Conservation (phyloP, 2,329 filamentous ascomycete genomes). For the Knufia petricola region DNA sequence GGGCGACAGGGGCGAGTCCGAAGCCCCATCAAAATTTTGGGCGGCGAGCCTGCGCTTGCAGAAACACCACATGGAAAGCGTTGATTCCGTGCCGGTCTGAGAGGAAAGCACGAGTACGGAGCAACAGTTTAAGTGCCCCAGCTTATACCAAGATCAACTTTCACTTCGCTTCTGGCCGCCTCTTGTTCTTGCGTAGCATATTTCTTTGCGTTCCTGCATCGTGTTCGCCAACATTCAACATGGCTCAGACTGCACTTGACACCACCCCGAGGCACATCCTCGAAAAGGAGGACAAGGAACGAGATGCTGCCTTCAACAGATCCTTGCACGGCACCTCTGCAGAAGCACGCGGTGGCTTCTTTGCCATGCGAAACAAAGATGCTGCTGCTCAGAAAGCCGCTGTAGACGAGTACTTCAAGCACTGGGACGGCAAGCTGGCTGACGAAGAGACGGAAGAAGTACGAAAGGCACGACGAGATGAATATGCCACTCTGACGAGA, state of each 20-base stretch:
- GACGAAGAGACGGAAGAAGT: slow-evolving; percentile 73
- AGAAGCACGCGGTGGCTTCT: slow-evolving; percentile 60
- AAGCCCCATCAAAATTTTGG: slow-evolving; percentile 5
- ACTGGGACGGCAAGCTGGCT: slow-evolving; percentile 79
- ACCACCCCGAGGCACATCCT: slow-evolving; percentile 37
- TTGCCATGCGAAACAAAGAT: slow-evolving; percentile 81
- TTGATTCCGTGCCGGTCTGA: slow-evolving; percentile 2
- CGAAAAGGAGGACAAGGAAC: slow-evolving; percentile 71
- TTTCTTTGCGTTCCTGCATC: slow-evolving; percentile 4
- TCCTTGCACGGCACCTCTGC: slow-evolving; percentile 71
- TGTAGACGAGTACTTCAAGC: slow-evolving; percentile 89
- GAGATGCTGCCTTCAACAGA: slow-evolving; percentile 86
- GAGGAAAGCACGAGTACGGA: not conserved
- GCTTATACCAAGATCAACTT: slow-evolving; percentile 11
- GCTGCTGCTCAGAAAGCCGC: slow-evolving; percentile 67
- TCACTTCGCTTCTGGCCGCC: slow-evolving; percentile 12
- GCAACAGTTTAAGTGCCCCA: not conserved
- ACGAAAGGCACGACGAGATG: slow-evolving; percentile 69
- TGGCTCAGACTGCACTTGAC: slow-evolving; percentile 36
- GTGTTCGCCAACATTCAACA: slow-evolving; percentile 27
- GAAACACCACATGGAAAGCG: slow-evolving; percentile 5
- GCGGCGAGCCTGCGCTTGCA: not conserved
- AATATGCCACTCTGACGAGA: slow-evolving; percentile 88
- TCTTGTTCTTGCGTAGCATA: slow-evolving; percentile 3
- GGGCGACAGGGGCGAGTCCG: slow-evolving; percentile 1